Conservation (phyloP, 768 basidiomycete species). For the Astraeus odoratus region DNA sequence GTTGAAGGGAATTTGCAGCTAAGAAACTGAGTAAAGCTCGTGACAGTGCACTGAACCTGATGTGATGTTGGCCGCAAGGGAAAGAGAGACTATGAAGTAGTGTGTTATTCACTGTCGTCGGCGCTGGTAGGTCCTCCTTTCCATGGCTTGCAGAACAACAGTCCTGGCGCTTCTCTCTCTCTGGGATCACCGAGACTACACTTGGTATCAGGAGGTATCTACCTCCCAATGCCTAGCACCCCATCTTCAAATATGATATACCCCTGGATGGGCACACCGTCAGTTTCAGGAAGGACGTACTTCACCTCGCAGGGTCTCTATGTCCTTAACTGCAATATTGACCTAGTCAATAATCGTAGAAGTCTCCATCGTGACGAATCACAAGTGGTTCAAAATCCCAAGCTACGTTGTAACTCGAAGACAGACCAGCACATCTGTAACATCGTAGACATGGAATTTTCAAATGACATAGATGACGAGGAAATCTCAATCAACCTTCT, state of each 20-base stretch:
- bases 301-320: constrained; percentile 31
- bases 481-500: constrained; percentile 2
- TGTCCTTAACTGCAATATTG: constrained; percentile 28
- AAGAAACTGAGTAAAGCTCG: constrained; percentile 11
- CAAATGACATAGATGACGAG: constrained; percentile 16
- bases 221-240: constrained; percentile 12
- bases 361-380: constrained; percentile 26
- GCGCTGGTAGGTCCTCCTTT: constrained; percentile 33
- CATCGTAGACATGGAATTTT: constrained; percentile 15
- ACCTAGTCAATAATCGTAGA: constrained; percentile 29
- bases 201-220: constrained; percentile 17
- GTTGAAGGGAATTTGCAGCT: background rate
- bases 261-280: constrained; percentile 30
- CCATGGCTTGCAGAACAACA: constrained; percentile 21
- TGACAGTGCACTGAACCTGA: constrained; percentile 20
- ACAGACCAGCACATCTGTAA: constrained; percentile 26
- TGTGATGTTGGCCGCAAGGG: constrained; percentile 15
- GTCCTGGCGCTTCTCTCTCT: constrained; percentile 19
- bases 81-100: constrained; percentile 10
- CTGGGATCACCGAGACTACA: constrained; percentile 26
- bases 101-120: constrained; percentile 17
- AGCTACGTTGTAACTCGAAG: constrained; percentile 25
- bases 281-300: constrained; percentile 28
- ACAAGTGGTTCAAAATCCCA: constrained; percentile 25
- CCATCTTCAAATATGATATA: constrained; percentile 29